A percentile compares a stretch with the other conserved stretches of the same genome.
These are phyloP conservation scores for Zopfia rhizophila DNA, from an alignment of 2,329 filamentous ascomycete genomes.

Conservation along the genomic window DNA sequence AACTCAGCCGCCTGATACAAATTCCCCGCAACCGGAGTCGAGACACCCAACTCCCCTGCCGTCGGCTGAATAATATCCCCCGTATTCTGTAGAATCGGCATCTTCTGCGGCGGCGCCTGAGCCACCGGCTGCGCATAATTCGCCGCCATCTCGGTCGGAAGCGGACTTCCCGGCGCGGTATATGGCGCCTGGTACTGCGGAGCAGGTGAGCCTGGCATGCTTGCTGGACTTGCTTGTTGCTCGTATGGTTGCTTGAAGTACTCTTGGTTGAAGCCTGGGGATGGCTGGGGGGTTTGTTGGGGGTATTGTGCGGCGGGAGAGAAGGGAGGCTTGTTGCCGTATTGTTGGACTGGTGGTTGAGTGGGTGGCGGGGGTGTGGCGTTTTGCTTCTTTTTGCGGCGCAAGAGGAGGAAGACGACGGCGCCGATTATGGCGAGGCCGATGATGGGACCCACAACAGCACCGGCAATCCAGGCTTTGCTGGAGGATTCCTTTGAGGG, in stretches of 20 bases:
- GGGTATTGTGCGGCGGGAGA: not conserved
- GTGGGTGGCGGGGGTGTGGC: constrained; percentile 4
- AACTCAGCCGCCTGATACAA: too few species aligned
- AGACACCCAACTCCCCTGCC: too few species aligned
- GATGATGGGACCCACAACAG: constrained; percentile 35
- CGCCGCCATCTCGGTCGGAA: too few species aligned
- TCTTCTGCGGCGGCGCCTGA: too few species aligned
- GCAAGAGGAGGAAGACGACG: constrained; percentile 36
- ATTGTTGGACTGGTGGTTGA: constrained; percentile 1
- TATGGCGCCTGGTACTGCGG: constrained; percentile 28
- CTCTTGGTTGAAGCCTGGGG: not conserved
- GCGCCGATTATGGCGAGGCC: constrained; percentile 37
- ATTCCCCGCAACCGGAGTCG: too few species aligned
- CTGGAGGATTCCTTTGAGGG: constrained; percentile 24
- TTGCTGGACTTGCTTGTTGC: constrained; percentile 17
- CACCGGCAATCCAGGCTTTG: constrained; percentile 45
- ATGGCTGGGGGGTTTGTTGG: not conserved
- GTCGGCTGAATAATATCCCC: too few species aligned
- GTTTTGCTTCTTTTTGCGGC: constrained; percentile 32
- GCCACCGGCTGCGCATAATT: too few species aligned
- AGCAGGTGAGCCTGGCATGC: constrained; percentile 18
- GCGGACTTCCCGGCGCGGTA: constrained; percentile 18
- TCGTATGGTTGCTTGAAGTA: constrained; percentile 15
- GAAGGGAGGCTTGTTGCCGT: constrained; percentile 13
- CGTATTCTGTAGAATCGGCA: too few species aligned